phyloP scores from a whole-genome alignment of 2,329 filamentous ascomycete species.

The Talaromyces sp. region DNA sequence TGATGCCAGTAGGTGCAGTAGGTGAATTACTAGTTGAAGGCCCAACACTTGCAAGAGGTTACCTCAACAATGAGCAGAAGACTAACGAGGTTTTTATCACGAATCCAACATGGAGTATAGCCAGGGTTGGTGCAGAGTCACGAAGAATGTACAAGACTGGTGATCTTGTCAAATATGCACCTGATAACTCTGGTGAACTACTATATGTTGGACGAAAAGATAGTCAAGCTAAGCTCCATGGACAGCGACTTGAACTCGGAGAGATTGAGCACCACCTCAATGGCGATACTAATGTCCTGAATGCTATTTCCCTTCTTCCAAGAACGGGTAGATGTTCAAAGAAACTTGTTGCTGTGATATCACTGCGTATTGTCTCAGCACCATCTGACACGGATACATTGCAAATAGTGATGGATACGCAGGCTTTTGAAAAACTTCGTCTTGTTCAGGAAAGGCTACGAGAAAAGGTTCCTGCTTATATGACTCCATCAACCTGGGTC shows the following conservation, averaged over 20 bases:
- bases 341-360: slow-evolving; percentile 16
- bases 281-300: slow-evolving; percentile 39
- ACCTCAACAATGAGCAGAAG: slow-evolving; percentile 42
- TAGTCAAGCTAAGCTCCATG: slow-evolving; percentile 41
- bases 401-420: slow-evolving; percentile 20
- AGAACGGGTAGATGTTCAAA: slow-evolving; percentile 13
- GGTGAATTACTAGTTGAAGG: slow-evolving; percentile 44
- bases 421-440: not conserved
- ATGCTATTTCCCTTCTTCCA: slow-evolving; percentile 19
- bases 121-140: slow-evolving; percentile 27
- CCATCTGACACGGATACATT: slow-evolving; percentile 34
- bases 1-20: slow-evolving; percentile 43
- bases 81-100: slow-evolving; percentile 37
- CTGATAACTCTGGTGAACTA: slow-evolving; percentile 37
- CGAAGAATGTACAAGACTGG: slow-evolving; percentile 39
- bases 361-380: not conserved
- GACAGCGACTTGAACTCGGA: slow-evolving; percentile 43
- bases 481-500: slow-evolving; percentile 17
- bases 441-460: slow-evolving; percentile 1
- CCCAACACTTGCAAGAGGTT: slow-evolving; percentile 42
- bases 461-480: slow-evolving; percentile 16
- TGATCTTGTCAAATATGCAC: slow-evolving; percentile 35
- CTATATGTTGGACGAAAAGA: slow-evolving; percentile 34
- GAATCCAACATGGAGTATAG: slow-evolving; percentile 44
- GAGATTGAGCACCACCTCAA: slow-evolving; percentile 39